Evolutionary conservation across 1,284 basidiomycete species (phyloP).

Genomic region (Porogramme epimiltina): DNA sequence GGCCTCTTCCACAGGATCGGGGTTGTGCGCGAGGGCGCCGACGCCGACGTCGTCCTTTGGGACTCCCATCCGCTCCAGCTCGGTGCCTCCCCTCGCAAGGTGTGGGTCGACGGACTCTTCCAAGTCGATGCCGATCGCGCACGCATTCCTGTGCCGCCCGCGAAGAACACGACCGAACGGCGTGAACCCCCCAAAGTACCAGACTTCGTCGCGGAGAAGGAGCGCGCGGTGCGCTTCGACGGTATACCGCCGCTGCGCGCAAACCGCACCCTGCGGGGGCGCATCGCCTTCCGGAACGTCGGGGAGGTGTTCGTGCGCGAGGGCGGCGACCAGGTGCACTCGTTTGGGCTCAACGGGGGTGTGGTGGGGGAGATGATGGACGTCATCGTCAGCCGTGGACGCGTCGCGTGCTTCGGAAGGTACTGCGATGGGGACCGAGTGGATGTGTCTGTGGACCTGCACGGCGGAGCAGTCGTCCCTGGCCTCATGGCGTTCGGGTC

Average conservation of each 20-base stretch:
- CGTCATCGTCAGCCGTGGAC: constrained; percentile 32
- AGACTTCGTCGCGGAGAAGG: constrained; percentile 58
- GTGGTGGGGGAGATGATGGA: constrained; percentile 10
- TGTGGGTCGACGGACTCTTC: constrained; percentile 73
- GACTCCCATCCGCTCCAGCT: constrained; percentile 81
- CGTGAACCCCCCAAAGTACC: constrained; percentile 61
- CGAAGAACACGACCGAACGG: constrained; percentile 28
- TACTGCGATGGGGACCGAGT: constrained; percentile 23
- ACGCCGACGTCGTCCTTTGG: constrained; percentile 69
- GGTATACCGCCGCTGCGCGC: constrained; percentile 67
- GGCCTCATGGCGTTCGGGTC: constrained; percentile 64
- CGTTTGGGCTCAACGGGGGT: constrained; percentile 9
- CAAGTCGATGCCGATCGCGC: constrained; percentile 59
- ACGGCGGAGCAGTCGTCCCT: constrained; percentile 58
- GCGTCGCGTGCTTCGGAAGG: constrained; percentile 23
- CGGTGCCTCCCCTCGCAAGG: constrained; percentile 75
- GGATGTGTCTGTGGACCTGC: constrained; percentile 41
- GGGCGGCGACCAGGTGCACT: constrained; percentile 15
- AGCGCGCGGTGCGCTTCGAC: constrained; percentile 58
- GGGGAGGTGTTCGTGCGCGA: constrained; percentile 42
- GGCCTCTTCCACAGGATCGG: constrained; percentile 87
- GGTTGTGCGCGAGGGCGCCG: constrained; percentile 61
- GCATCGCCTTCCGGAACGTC: constrained; percentile 63
- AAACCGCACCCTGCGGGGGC: constrained; percentile 33
- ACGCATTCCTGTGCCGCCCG: constrained; percentile 30